Evolutionary conservation across 2,329 filamentous ascomycete species (phyloP).

Genomic region (Seiridium cupressi): DNA sequence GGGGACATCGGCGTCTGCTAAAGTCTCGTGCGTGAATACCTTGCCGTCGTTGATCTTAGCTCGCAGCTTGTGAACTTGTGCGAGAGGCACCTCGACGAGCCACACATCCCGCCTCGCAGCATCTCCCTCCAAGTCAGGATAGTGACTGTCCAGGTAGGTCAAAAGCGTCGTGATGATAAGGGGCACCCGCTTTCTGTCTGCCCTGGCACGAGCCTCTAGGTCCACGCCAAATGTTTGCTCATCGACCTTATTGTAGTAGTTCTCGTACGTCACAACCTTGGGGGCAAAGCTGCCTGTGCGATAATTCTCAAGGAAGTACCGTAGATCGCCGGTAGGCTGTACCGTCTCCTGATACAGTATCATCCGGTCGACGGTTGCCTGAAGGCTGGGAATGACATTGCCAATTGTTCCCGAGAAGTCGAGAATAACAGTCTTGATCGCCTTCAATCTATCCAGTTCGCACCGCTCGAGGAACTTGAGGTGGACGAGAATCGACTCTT

Average conservation of each 20-base stretch:
- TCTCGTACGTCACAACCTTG: conserved; percentile 91
- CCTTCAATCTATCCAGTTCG: conserved; percentile 92
- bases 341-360: conserved; percentile 98
- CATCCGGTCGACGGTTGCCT: conserved; percentile 97
- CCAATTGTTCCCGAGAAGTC: conserved; percentile 97
- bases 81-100: conserved; percentile 87
- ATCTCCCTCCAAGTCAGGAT: conserved; percentile 95
- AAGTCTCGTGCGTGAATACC: conserved; percentile 68
- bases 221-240: conserved; percentile 98
- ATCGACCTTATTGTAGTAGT: conserved; percentile 98
- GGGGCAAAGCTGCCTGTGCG: conserved; percentile 91
- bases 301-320: conserved; percentile 96
- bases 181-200: conserved; percentile 93
- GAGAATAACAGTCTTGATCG: conserved; percentile 95
- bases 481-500: conserved; percentile 90
- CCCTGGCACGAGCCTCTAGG: conserved; percentile 88
- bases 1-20: conserved; percentile 89
- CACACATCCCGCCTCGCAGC: conserved; percentile 90
- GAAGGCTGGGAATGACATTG: conserved; percentile 94
- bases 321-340: conserved; percentile 85
- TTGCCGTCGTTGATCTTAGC: conserved; percentile 85
- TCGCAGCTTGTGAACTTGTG: conserved; percentile 81
- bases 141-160: conserved; percentile 94
- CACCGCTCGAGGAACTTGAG: conserved; percentile 96
- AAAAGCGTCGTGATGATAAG: conserved; percentile 88